Conservation (phyloP, 305 asterid species). For the Fraxinus greggii region DNA sequence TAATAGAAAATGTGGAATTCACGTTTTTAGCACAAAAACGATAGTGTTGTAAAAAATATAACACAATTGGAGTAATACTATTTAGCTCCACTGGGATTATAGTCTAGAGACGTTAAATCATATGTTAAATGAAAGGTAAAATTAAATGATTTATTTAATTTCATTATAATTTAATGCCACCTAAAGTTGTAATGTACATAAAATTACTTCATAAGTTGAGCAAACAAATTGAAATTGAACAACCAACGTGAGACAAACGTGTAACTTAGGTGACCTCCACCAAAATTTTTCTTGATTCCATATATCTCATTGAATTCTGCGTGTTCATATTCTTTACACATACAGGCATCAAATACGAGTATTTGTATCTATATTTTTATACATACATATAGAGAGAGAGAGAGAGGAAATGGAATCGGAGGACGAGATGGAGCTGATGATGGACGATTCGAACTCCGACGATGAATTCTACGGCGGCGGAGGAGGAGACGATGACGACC, state of each 20-base stretch:
- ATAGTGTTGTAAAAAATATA: not conserved
- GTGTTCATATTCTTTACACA: not conserved
- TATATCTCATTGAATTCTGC: not conserved
- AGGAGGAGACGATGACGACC: conserved; percentile 54
- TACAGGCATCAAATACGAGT: not conserved
- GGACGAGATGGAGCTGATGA: conserved; percentile 57
- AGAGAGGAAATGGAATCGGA: conserved; percentile 48
- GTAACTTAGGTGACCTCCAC: not conserved
- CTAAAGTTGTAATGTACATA: too few species aligned
- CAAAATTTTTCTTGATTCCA: not conserved
- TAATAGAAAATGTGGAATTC: not conserved
- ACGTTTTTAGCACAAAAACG: not conserved
- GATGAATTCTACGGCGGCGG: conserved; percentile 65
- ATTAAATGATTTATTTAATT: too few species aligned
- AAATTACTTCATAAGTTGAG: not conserved
- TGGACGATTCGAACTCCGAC: conserved; percentile 65
- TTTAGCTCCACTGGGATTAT: too few species aligned
- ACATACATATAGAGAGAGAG: not conserved
- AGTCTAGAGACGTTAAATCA: too few species aligned
- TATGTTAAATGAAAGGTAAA: too few species aligned
- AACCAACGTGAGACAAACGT: not conserved
- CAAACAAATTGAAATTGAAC: not conserved
- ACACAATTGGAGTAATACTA: too few species aligned
- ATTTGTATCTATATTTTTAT: not conserved
- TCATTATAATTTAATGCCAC: too few species aligned